A percentile compares a stretch with the other conserved stretches of the same genome.
phyloP scores from a whole-genome alignment of 2,329 filamentous ascomycete genomes.

The Paracorniculantispora psalliotae region DNA sequence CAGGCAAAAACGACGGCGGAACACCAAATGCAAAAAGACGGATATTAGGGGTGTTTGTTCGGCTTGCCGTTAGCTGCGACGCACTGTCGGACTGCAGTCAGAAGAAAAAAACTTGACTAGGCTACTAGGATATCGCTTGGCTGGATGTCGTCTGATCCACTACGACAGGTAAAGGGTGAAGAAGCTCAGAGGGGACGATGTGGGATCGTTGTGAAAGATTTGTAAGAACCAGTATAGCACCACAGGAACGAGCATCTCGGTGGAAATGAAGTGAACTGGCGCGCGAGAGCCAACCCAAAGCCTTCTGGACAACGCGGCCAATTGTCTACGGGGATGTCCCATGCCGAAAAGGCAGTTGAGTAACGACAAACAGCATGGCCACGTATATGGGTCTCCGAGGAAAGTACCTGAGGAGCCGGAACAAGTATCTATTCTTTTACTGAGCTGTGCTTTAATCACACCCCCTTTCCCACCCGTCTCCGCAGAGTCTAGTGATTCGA shows the following conservation, averaged over 20 bases:
- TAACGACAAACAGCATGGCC: neutral
- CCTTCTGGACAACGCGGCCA: neutral
- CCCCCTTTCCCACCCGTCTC: neutral
- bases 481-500: neutral
- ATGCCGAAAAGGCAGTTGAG: neutral
- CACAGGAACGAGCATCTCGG: neutral
- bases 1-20: neutral
- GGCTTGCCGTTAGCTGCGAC: neutral
- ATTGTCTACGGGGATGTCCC: neutral
- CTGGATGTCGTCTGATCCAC: neutral
- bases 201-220: neutral
- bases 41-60: neutral
- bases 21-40: neutral
- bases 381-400: neutral
- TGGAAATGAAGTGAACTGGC: neutral
- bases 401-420: neutral
- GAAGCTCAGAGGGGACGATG: neutral
- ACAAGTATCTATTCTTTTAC: constrained; percentile 5
- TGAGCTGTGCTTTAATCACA: neutral
- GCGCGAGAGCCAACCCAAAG: neutral
- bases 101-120: neutral
- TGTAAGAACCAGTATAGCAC: neutral
- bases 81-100: neutral
- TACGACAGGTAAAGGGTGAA: neutral
- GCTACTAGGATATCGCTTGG: neutral